Conservation (phyloP, 768 basidiomycete species). For the Daedaleopsis sinensis region DNA sequence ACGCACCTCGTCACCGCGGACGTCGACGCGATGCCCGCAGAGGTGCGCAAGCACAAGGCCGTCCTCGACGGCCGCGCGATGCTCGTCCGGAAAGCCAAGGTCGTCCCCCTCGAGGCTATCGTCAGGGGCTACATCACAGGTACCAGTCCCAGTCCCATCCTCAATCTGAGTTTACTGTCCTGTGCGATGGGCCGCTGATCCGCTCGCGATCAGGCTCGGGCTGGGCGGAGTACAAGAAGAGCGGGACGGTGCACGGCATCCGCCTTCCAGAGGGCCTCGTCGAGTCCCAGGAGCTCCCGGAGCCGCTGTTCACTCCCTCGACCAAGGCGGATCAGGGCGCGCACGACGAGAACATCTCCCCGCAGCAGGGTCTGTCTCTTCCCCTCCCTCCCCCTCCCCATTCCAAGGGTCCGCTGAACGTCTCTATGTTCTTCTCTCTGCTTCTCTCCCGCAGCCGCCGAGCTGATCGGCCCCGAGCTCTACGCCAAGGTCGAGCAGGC, state of each 20-base stretch:
- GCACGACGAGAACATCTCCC: conserved; percentile 99
- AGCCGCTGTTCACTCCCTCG: conserved; percentile 92
- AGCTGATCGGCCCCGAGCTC: conserved; percentile 67
- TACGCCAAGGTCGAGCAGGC: conserved; percentile 60
- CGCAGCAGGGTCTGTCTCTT: conserved; percentile 73
- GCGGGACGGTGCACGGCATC: conserved; percentile 88
- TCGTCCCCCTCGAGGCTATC: conserved; percentile 92
- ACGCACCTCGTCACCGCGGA: conserved; percentile 87
- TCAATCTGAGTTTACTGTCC: too few species aligned
- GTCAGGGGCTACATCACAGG: conserved; percentile 97
- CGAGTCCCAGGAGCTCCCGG: conserved; percentile 83
- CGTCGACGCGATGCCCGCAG: conserved; percentile 80
- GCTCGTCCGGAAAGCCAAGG: conserved; percentile 88
- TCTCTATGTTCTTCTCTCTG: background rate
- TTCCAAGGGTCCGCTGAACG: background rate
- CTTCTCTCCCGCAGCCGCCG: conserved; percentile 47
- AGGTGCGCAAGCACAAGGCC: conserved; percentile 70
- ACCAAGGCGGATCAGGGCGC: conserved; percentile 94
- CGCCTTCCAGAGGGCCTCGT: conserved; percentile 69
- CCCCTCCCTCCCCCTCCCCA: background rate
- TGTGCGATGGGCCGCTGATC: too few species aligned
- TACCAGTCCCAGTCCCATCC: conserved; percentile 36
- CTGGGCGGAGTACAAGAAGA: conserved; percentile 91
- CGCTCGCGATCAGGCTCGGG: conserved; percentile 80
- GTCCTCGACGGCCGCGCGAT: conserved; percentile 86